phyloP scores from a whole-genome alignment of 768 basidiomycete species.

The Serpula lacrymans region DNA sequence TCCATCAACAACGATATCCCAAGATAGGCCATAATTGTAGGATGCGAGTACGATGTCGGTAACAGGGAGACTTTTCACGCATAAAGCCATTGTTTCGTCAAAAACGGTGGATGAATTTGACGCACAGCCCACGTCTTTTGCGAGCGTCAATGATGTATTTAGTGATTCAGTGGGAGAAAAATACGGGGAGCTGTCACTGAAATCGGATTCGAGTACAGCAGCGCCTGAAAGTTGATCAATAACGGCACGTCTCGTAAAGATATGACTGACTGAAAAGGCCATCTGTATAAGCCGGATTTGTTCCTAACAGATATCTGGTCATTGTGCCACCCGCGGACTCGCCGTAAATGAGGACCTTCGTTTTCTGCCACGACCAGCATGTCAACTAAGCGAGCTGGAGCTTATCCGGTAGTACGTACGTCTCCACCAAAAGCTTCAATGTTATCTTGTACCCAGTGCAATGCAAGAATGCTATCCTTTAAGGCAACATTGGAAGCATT shows the following conservation, averaged over 20 bases:
- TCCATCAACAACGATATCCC: constrained; percentile 14
- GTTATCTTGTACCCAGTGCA: constrained; percentile 35
- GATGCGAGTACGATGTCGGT: constrained; percentile 5
- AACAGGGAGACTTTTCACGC: constrained; percentile 10
- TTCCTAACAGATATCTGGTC: constrained; percentile 14
- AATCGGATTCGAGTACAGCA: constrained; percentile 15
- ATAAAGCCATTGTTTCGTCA: background rate
- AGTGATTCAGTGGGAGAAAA: constrained; percentile 11
- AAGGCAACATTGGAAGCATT: constrained; percentile 22
- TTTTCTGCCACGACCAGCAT: no score
- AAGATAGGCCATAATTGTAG: constrained; percentile 6
- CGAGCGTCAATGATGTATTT: constrained; percentile 11
- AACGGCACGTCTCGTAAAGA: background rate
- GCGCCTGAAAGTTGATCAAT: constrained; percentile 6
- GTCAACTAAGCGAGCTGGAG: no score
- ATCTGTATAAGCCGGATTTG: constrained; percentile 14
- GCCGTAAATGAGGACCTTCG: constrained; percentile 16
- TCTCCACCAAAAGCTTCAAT: constrained; percentile 38
- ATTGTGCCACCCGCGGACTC: constrained; percentile 18
- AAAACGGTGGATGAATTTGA: constrained; percentile 9
- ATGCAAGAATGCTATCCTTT: constrained; percentile 28
- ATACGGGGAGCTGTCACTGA: constrained; percentile 11
- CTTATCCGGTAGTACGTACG: constrained; percentile 9
- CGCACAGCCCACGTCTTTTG: constrained; percentile 14
- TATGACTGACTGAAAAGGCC: constrained; percentile 16